phyloP scores from a whole-genome alignment of 371 early-diverging fungal species.

The Saksenaea vasiformis region DNA sequence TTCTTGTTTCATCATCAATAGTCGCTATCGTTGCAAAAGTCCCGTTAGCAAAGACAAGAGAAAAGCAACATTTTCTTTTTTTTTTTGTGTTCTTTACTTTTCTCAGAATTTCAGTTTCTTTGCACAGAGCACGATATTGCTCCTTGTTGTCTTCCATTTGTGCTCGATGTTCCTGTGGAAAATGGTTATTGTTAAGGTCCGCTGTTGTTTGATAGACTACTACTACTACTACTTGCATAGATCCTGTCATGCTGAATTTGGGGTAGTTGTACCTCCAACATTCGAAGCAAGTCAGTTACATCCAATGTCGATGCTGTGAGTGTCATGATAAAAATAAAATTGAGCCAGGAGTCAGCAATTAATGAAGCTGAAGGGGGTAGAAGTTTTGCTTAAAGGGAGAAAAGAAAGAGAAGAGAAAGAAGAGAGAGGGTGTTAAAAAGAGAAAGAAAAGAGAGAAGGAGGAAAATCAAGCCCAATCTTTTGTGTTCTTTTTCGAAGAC shows the following conservation, averaged over 20 bases:
- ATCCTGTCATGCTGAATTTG: conserved; percentile 20
- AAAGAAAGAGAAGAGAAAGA: conserved; percentile 6
- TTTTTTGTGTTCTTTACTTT: conserved; percentile 13
- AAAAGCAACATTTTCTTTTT: not conserved
- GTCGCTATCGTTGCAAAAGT: conserved; percentile 13
- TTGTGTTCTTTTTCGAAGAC: conserved; percentile 8
- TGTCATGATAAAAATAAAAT: conserved; percentile 10
- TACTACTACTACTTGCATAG: conserved; percentile 22
- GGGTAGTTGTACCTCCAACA: conserved; percentile 20
- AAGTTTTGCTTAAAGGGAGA: not conserved
- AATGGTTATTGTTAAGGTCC: not conserved
- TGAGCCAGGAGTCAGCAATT: not conserved
- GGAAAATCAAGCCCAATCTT: not conserved
- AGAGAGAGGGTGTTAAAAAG: not conserved
- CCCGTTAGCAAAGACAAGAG: not conserved
- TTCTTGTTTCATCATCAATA: conserved; percentile 23
- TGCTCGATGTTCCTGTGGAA: conserved; percentile 16
- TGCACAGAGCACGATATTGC: conserved; percentile 18
- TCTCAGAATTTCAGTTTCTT: conserved; percentile 21
- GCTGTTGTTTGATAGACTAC: not conserved
- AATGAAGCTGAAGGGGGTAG: not conserved
- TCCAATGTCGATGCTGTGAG: conserved; percentile 5
- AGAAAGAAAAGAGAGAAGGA: conserved; percentile 8
- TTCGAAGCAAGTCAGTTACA: conserved; percentile 15
- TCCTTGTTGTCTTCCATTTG: conserved; percentile 28